phyloP scores from a whole-genome alignment of 2,329 filamentous ascomycete genomes.

The Sporothrix pallida region DNA sequence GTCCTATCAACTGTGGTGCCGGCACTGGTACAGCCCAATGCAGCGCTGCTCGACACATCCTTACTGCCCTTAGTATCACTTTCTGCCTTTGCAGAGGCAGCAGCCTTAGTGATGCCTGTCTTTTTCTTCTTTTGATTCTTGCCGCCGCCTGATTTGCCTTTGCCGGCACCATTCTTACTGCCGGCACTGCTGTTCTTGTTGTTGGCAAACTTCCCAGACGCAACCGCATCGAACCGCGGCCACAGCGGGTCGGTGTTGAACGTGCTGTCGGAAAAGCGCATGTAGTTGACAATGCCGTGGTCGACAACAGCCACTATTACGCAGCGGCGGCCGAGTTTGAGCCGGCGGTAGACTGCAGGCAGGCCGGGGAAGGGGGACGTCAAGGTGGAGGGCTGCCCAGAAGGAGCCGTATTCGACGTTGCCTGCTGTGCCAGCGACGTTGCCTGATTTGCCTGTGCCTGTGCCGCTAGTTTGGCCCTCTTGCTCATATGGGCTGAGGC shows the following conservation, averaged over 20 bases:
- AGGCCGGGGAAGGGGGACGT: conserved; percentile 38
- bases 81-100: neutral
- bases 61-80: neutral
- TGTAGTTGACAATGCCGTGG: conserved; percentile 85
- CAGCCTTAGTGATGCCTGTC: neutral
- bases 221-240: conserved; percentile 57
- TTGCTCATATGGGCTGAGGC: neutral
- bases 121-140: conserved; percentile 26
- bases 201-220: conserved; percentile 43
- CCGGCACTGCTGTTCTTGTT: conserved; percentile 40
- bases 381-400: neutral
- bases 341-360: conserved; percentile 68
- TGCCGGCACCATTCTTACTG: conserved; percentile 38
- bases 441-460: neutral
- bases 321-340: conserved; percentile 85
- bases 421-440: neutral
- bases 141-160: conserved; percentile 38
- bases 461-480: neutral
- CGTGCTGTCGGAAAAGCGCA: conserved; percentile 78
- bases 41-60: neutral
- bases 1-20: too few relatives aligned
- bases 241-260: conserved; percentile 79
- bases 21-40: too few relatives aligned
- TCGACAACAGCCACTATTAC: conserved; percentile 89
- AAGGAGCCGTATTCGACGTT: neutral